Evolutionary conservation across 306 rosid genomes (phyloP), one percentile per base, ranked within the genome.

Genomic region (Castanopsis chinensis): DNA sequence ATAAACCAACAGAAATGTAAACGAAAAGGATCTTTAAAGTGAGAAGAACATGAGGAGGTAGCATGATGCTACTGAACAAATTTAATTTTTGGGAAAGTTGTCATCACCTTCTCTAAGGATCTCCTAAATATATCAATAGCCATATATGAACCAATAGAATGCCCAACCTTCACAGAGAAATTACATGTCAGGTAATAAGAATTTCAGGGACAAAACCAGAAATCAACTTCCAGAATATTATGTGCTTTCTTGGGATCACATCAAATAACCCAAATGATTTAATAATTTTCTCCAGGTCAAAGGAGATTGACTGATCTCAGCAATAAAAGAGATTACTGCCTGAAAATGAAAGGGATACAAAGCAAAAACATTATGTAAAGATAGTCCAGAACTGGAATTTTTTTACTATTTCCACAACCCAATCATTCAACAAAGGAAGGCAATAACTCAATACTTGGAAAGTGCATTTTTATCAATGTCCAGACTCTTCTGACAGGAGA

Each of bases 131-230:
- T 69, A 79, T 95, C 97, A 58, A 90, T 23, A 55, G 89, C 76
- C 53, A 93, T 91, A 79, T 90, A 86, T 60, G 99, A 84, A 78
- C 99, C 98, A 80, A 95, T 87, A 75, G 99, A 95, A 82, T 92
- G 99, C 28, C 99, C 99, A 77, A 92, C 88, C 98, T 95, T 80
- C 68, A 64, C 75, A 81, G 54, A 74, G 33, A 76, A 86, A 81
- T 71, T 49, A 43, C 5, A 74, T 25, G 63, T 81, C 76, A 86
- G 80, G 69, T 67, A 76, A 32, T 69, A 84, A 83, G 60, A 76
- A 45, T 59, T 69, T 80, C 37, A 60, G 71, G 32, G 35, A 78
- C 63, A 63, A 60, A 77, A 63, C 70, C 27, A 32, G 71, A 73
- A 55, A 59, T 28, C 64, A 70, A 64, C 45, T 73, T 78, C 14